Base-by-base conservation (phyloP, 2,329 filamentous ascomycete species). In the Calonectria pteridis region DNA sequence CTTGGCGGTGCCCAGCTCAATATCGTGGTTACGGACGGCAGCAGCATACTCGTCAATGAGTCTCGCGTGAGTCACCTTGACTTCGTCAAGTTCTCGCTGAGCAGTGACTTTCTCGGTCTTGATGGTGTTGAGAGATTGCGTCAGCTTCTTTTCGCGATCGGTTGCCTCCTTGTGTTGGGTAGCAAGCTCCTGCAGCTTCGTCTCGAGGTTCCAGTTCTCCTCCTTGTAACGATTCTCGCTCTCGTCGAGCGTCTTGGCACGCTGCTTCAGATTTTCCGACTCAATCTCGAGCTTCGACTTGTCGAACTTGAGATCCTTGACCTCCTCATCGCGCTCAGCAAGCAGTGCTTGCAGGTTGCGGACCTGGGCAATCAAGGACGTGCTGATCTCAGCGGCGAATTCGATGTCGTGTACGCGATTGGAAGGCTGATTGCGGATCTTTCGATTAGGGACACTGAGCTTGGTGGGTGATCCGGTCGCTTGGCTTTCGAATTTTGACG, bases 321-420 rank as follows among this genome's bases (percentile, higher is more conserved):
- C 87, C 59, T 95, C 90, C 67, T 98, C 96, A 76, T 99, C 97
- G 77, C 95, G 94, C 85, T 98, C 95, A 0, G 93, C 91, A 14
- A 99, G 89, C 20, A 98, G 88, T 3, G 93, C 90, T 84, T 99
- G 97, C 69, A 99, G 86, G 82, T 97, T 95, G 75, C 97, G 93
- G 65, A 99, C 94, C 85, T 98, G 97, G n/a, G 94, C 93, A 66
- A 99, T 93, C 66, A 99, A 89, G 2, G 95, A 98, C 7, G 95
- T 98, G 82, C 95, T 98, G 80, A 99, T 98, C 82, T 99, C 96
- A 65, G 97, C 96, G n/a, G 96, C 97, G 82, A 99, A 98, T 80
- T 98, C 95, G 82, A 99, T 98, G 81, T 99, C 97, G 83, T 98
- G 95, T 16, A 98, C 93, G 66, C 96, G 93, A 82, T 93, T 97